Evolutionary conservation across 2,329 filamentous ascomycete species (phyloP).

Genomic region (Phoma sp.): DNA sequence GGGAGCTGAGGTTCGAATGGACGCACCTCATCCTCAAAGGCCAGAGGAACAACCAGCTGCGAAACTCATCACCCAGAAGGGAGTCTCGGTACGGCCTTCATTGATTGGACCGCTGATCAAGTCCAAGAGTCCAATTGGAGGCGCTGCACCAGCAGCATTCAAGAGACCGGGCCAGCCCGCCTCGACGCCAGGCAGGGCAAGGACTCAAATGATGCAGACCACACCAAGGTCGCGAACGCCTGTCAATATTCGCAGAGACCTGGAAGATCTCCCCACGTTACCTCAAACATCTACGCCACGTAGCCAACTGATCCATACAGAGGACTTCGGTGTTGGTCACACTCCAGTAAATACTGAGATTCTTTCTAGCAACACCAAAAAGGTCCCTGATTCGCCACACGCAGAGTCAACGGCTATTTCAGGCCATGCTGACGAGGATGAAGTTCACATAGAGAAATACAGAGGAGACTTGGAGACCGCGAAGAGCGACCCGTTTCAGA

Average conservation of each 20-base stretch:
- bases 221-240: conserved; percentile 17
- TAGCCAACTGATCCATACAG: conserved; percentile 2
- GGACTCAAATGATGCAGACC: conserved; percentile 2
- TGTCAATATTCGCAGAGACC: conserved; percentile 1
- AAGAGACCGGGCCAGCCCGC: conserved; percentile 26
- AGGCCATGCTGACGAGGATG: conserved; percentile 36
- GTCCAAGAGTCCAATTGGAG: conserved; percentile 8
- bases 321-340: conserved; percentile 6
- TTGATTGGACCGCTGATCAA: conserved; percentile 24
- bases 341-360: conserved; percentile 23
- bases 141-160: conserved; percentile 15
- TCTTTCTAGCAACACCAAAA: conserved; percentile 52
- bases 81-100: conserved; percentile 7
- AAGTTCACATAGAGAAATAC: conserved; percentile 38
- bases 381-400: conserved; percentile 49
- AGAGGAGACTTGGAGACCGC: conserved; percentile 35
- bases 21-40: neutral
- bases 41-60: neutral
- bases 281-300: conserved; percentile 23
- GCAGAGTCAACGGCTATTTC: conserved; percentile 50
- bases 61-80: conserved; percentile 2
- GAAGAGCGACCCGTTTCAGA: conserved; percentile 38
- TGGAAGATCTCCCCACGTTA: neutral
- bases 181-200: conserved; percentile 22
- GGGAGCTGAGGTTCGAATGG: neutral